Percentiles rank a stretch among this genome's conserved stretches.
These are phyloP conservation scores for Adiantum capillusveneris DNA, from an alignment of 75 land plant genomes.

Conservation along the genomic window DNA sequence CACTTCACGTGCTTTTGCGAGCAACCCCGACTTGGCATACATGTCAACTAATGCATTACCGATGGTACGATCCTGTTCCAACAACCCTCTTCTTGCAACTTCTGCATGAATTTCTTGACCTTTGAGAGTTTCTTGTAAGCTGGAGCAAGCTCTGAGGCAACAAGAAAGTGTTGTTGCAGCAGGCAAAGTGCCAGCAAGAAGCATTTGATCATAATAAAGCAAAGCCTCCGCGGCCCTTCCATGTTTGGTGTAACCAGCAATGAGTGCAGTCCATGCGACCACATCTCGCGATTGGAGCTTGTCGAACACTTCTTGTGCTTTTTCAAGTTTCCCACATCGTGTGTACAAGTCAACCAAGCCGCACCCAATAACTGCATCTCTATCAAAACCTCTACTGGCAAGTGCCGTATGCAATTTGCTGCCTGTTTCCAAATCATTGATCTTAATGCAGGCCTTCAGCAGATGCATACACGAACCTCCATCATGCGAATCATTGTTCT, in stretches of 20 bases:
- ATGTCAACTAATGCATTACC: constrained; percentile 27
- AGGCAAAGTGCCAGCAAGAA: constrained; percentile 17
- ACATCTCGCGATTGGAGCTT: constrained; percentile 18
- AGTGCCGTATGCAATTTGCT: constrained; percentile 52
- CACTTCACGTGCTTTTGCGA: constrained; percentile 24
- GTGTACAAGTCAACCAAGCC: constrained; percentile 24
- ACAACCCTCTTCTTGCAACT: neutral
- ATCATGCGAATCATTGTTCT: too few species aligned
- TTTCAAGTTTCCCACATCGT: constrained; percentile 12
- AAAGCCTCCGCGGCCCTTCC: constrained; percentile 18
- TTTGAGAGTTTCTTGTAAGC: neutral
- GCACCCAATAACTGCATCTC: constrained; percentile 13
- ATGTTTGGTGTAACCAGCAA: constrained; percentile 14
- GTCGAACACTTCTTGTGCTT: constrained; percentile 10
- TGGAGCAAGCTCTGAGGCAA: constrained; percentile 3
- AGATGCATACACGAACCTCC: too few species aligned
- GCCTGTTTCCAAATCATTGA: constrained; percentile 37
- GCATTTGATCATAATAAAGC: constrained; percentile 23
- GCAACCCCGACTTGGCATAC: constrained; percentile 40
- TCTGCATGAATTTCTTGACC: constrained; percentile 1
- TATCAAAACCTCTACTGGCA: constrained; percentile 24
- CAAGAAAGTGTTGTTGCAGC: constrained; percentile 40
- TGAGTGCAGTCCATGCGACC: constrained; percentile 39
- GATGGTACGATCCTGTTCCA: neutral
- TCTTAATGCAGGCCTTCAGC: too few species aligned